Evolutionary conservation across 108 stramenopile genomes (phyloP).

Genomic region (Mayamaea pseudoterrestris): DNA sequence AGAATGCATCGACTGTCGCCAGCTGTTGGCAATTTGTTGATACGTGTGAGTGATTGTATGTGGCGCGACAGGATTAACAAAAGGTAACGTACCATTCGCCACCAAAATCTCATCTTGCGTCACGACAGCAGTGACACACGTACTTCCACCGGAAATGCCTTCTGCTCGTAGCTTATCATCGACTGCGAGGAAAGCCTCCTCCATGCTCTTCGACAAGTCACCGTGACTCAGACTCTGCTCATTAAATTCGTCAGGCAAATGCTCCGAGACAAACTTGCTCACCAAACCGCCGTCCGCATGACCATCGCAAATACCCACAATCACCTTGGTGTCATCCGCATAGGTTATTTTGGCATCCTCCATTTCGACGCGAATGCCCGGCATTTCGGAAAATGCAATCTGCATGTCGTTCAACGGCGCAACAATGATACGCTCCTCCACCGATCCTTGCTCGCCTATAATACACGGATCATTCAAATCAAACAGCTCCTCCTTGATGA

Average conservation of each 20-base stretch:
- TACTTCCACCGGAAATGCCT: slow-evolving; percentile 45
- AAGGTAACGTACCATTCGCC: no score
- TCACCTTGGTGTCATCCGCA: slow-evolving; percentile 4
- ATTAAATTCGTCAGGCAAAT: slow-evolving; percentile 19
- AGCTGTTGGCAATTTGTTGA: no score
- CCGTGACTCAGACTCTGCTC: slow-evolving; percentile 2
- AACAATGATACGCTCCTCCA: slow-evolving; percentile 7
- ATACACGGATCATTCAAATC: slow-evolving; percentile 43
- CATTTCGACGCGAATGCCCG: slow-evolving; percentile 73
- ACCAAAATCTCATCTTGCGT: slow-evolving; percentile 44
- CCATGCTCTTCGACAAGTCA: slow-evolving; percentile 14
- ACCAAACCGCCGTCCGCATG: slow-evolving; percentile 68
- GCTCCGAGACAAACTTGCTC: slow-evolving; percentile 37
- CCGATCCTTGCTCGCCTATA: slow-evolving; percentile 32
- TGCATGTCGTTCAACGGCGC: slow-evolving; percentile 1
- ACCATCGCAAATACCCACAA: slow-evolving; percentile 90
- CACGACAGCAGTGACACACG: slow-evolving; percentile 66
- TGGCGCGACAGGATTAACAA: no score
- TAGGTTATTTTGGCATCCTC: slow-evolving; percentile 70
- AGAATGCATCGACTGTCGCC: slow-evolving; percentile 86
- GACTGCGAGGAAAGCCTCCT: slow-evolving; percentile 23
- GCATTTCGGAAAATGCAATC: slow-evolving; percentile 58
- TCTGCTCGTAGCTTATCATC: slow-evolving; percentile 39
- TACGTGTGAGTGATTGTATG: no score
- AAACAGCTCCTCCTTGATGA: slow-evolving; percentile 41